A percentile compares a stretch with the other conserved stretches of the same genome.
These are phyloP conservation scores for Linanthus parryae DNA, from an alignment of 148 eudicot species.

Conservation along the genomic window DNA sequence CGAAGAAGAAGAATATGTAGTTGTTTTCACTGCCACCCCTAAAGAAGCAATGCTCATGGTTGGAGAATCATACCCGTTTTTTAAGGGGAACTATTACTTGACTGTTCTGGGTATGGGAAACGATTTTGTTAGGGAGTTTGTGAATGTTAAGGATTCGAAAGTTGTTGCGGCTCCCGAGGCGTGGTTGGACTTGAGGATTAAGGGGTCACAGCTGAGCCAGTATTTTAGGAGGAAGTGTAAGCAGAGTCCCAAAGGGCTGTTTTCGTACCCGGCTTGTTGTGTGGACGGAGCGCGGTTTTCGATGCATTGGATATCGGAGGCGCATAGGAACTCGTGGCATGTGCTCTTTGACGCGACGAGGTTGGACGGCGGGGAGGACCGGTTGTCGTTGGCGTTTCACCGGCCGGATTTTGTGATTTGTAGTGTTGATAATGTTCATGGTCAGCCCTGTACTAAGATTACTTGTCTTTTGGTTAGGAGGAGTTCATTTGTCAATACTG, in stretches of 20 bases:
- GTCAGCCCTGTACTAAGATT: constrained; percentile 33
- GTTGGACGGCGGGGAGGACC: constrained; percentile 22
- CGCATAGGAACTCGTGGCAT: constrained; percentile 42
- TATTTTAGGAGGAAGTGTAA: constrained; percentile 43
- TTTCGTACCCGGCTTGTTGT: constrained; percentile 29
- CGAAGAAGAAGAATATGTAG: constrained; percentile 30
- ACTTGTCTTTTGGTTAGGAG: constrained; percentile 36
- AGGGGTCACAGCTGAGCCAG: constrained; percentile 46
- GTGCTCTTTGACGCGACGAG: constrained; percentile 34
- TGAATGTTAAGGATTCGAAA: constrained; percentile 24
- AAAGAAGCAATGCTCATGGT: constrained; percentile 39
- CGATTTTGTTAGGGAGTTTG: constrained; percentile 34
- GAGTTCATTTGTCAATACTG: constrained; percentile 32
- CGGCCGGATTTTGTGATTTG: constrained; percentile 42
- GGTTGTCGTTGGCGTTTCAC: constrained; percentile 27
- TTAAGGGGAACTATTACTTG: constrained; percentile 38
- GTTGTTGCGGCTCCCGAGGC: constrained; percentile 37
- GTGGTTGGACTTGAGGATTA: constrained; percentile 46
- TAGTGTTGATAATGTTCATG: constrained; percentile 27
- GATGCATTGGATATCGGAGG: constrained; percentile 57
- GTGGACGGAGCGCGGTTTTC: constrained; percentile 24
- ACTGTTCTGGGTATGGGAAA: constrained; percentile 23
- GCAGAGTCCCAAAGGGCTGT: constrained; percentile 37
- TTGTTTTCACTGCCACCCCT: constrained; percentile 17
- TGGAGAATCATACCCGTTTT: constrained; percentile 50